Evolutionary conservation across 306 rosid genomes (phyloP), one percentile per base, ranked within the genome.

Genomic region (Begonia masoniana): DNA sequence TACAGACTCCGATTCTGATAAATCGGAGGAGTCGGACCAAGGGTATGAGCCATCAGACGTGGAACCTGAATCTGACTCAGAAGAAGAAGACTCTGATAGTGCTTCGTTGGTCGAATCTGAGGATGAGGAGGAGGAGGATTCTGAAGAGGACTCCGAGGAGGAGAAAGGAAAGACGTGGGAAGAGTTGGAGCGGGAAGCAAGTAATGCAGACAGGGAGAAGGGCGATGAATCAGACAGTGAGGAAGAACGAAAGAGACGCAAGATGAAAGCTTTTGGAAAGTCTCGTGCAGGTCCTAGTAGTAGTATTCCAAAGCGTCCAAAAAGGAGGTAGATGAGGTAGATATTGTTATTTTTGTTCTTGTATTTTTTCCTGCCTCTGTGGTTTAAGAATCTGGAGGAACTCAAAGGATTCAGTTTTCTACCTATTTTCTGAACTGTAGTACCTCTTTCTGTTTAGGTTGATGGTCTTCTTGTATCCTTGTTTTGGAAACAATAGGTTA

Each of bases 121-220:
- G 10, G 97, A 78, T 3, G 85, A 71, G 7, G 81, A 68, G 1
- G 85, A 69, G 43, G 85, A 79, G 10, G 81, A 74, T 47, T 58
- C 76, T 0, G 85, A 69, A 36, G 76, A 57, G 57, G 78, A 67
- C 13, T 63, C 69, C 0, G 82, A 77, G 59, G 83, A 63, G 51
- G 83, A 78, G 54, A 11, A 71, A 61, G 85, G 85, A 16, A 72
- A 82, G 78, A 80, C 97, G 6, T 89, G 97, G 97, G 97, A 89
- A 45, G 97, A 89, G 70, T 72, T 89, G 73, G 97, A 89, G 80
- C 85, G 87, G 71, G 97, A 89, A 73, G 97, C 97, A 41, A 89
- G 77, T 80, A 78, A 85, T 67, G 97, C 95, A 16, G 97, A 89
- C 55, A 82, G 70, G 72, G 97, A 89, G 78, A 77, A 89, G 51